Percentiles rank a stretch among this genome's conserved stretches.
Conservation (phyloP, 2,329 filamentous ascomycete genomes). For the Hortaea werneckii region DNA sequence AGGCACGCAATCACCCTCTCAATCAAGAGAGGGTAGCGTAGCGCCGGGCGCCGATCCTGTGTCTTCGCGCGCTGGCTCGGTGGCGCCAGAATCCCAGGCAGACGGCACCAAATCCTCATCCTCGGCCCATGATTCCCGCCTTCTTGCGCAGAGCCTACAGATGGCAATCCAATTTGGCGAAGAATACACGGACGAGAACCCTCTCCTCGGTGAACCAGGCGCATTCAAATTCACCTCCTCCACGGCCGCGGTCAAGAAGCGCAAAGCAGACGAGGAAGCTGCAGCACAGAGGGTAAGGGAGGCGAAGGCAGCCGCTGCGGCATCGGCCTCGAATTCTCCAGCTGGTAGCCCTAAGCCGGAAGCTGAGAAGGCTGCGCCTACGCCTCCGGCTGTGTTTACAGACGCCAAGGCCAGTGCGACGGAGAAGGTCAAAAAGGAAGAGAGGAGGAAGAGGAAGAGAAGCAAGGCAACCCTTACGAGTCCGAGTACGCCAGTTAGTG, state of each 20-base stretch:
- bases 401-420: slow-evolving; percentile 5
- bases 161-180: slow-evolving; percentile 41
- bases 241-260: slow-evolving; percentile 32
- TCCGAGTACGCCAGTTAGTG: slow-evolving; percentile 1
- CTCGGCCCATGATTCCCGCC: slow-evolving; percentile 8
- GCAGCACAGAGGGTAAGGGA: slow-evolving; percentile 5
- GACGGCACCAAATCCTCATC: slow-evolving; percentile 4
- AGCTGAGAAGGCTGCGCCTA: slow-evolving; percentile 1
- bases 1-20: slow-evolving; percentile 30
- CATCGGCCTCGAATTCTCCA: slow-evolving; percentile 1
- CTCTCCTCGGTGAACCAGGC: slow-evolving; percentile 52
- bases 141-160: slow-evolving; percentile 31
- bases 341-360: neutral
- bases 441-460: slow-evolving; percentile 11
- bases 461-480: slow-evolving; percentile 7
- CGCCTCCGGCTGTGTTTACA: slow-evolving; percentile 8
- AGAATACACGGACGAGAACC: slow-evolving; percentile 56
- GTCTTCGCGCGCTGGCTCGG: slow-evolving; percentile 19
- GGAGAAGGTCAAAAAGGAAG: slow-evolving; percentile 10
- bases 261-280: slow-evolving; percentile 27
- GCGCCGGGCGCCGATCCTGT: slow-evolving; percentile 17
- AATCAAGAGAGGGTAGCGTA: slow-evolving; percentile 35
- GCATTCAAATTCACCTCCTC: slow-evolving; percentile 47
- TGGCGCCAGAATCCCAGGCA: slow-evolving; percentile 14
- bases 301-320: neutral